Conservation (phyloP, 768 basidiomycete species). For the Agaricus subrufescens region DNA sequence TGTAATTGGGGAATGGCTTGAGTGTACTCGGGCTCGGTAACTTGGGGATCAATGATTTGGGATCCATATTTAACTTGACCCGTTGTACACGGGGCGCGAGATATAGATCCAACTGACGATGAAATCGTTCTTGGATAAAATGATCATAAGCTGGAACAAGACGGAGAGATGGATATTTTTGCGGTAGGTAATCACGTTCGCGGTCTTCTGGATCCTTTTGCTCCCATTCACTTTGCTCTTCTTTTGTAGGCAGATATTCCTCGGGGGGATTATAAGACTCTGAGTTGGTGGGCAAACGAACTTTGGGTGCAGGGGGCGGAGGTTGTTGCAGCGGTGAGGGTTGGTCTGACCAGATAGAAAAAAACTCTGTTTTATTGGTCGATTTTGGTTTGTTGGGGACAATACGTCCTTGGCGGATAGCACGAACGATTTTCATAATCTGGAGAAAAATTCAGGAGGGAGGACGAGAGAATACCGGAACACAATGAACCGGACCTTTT, state of each 20-base stretch:
- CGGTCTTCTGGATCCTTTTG: slow-evolving; percentile 82
- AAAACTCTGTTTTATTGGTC: slow-evolving; percentile 62
- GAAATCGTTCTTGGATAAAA: slow-evolving; percentile 92
- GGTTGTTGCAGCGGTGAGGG: slow-evolving; percentile 71
- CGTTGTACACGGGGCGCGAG: slow-evolving; percentile 90
- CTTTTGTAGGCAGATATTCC: slow-evolving; percentile 87
- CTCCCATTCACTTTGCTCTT: slow-evolving; percentile 82
- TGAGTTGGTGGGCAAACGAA: slow-evolving; percentile 82
- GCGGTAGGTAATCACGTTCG: slow-evolving; percentile 83
- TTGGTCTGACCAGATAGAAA: slow-evolving; percentile 81
- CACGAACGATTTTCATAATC: slow-evolving; percentile 99
- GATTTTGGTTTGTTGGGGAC: slow-evolving; percentile 83
- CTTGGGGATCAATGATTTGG: slow-evolving; percentile 87
- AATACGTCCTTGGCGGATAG: slow-evolving; percentile 94
- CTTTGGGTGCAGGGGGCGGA: slow-evolving; percentile 91
- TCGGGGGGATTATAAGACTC: slow-evolving; percentile 99
- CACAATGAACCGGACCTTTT: slow-evolving; percentile 65
- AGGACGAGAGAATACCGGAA: background rate
- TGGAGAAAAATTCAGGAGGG: slow-evolving; percentile 23
- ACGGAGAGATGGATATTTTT: slow-evolving; percentile 80
- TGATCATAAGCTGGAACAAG: slow-evolving; percentile 88
- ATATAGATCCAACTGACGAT: slow-evolving; percentile 92
- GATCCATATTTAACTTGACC: slow-evolving; percentile 87
- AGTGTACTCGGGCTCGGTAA: slow-evolving; percentile 89
- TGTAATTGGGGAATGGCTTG: slow-evolving; percentile 90